Conservation (phyloP, 2,329 filamentous ascomycete genomes). For the Ophidiomyces ophidiicola region DNA sequence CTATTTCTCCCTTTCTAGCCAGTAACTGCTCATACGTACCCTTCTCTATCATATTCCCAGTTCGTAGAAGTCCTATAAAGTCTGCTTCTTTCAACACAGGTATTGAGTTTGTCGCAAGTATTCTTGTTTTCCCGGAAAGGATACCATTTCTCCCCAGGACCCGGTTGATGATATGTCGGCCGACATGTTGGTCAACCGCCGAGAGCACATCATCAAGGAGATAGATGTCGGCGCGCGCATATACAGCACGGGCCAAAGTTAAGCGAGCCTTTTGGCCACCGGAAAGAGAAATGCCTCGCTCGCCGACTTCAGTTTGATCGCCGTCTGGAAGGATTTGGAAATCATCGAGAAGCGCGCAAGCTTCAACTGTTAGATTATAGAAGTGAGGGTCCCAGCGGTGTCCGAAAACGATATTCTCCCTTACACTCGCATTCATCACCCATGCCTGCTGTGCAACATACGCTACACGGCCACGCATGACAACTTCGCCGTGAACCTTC, state of each 20-base stretch:
- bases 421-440: slow-evolving; percentile 96
- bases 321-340: slow-evolving; percentile 88
- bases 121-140: slow-evolving; percentile 71
- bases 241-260: slow-evolving; percentile 84
- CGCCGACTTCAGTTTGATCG: slow-evolving; percentile 91
- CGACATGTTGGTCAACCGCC: slow-evolving; percentile 96
- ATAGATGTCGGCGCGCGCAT: slow-evolving; percentile 92
- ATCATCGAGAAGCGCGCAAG: slow-evolving; percentile 82
- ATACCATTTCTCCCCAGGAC: slow-evolving; percentile 79
- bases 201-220: slow-evolving; percentile 88
- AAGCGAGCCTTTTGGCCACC: slow-evolving; percentile 93
- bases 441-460: slow-evolving; percentile 90
- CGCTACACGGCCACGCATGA: slow-evolving; percentile 68
- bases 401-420: slow-evolving; percentile 94
- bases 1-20: slow-evolving; percentile 85
- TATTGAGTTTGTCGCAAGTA: slow-evolving; percentile 91
- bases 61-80: slow-evolving; percentile 72
- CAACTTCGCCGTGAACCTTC: slow-evolving; percentile 74
- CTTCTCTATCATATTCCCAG: slow-evolving; percentile 70
- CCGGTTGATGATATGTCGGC: slow-evolving; percentile 84
- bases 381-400: slow-evolving; percentile 88
- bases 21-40: slow-evolving; percentile 85
- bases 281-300: slow-evolving; percentile 89
- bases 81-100: slow-evolving; percentile 80
- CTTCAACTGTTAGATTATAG: slow-evolving; percentile 83